Percentiles rank a stretch among this genome's conserved stretches.
Evolutionary conservation across 192 early-diverging fungal genomes (phyloP).

Genomic region (Entophlyctis luteolus): DNA sequence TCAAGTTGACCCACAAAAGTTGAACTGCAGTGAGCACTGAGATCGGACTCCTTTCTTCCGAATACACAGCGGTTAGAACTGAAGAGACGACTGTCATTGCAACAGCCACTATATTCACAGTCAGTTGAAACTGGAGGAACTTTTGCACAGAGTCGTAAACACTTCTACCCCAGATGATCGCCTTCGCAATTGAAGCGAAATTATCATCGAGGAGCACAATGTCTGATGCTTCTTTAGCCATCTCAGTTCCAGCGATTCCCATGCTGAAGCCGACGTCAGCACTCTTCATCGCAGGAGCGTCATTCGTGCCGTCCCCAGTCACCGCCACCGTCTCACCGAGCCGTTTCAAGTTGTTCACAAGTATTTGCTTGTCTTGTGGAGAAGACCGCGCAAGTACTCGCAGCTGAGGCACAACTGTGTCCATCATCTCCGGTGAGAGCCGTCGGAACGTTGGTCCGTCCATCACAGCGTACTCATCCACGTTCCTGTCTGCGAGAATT

Average conservation of each 20-base stretch:
- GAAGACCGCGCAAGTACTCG: constrained; percentile 92
- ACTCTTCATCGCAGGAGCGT: constrained; percentile 84
- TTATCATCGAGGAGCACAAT: constrained; percentile 99
- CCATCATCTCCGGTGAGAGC: constrained; percentile 80
- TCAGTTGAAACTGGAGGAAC: constrained; percentile 98
- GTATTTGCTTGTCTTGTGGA: constrained; percentile 93
- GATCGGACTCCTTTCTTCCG: constrained; percentile 26
- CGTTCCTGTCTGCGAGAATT: constrained; percentile 62
- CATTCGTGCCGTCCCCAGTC: constrained; percentile 99
- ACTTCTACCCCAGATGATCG: constrained; percentile 90
- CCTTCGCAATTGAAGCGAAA: constrained; percentile 94
- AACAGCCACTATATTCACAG: constrained; percentile 80
- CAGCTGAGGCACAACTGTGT: constrained; percentile 83
- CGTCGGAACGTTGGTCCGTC: constrained; percentile 92
- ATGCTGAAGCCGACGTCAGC: constrained; percentile 98
- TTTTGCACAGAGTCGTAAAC: constrained; percentile 97
- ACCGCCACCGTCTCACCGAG: constrained; percentile 95
- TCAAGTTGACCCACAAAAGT: constrained; percentile 97
- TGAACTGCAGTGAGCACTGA: constrained; percentile 94
- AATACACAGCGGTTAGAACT: constrained; percentile 36
- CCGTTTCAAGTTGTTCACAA: constrained; percentile 82
- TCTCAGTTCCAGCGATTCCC: constrained; percentile 99
- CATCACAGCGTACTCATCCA: constrained; percentile 77
- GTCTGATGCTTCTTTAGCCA: constrained; percentile 98
- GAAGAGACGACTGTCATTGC: constrained; percentile 45